phyloP scores from a whole-genome alignment of 768 basidiomycete species.

The Tulasnella sp. region DNA sequence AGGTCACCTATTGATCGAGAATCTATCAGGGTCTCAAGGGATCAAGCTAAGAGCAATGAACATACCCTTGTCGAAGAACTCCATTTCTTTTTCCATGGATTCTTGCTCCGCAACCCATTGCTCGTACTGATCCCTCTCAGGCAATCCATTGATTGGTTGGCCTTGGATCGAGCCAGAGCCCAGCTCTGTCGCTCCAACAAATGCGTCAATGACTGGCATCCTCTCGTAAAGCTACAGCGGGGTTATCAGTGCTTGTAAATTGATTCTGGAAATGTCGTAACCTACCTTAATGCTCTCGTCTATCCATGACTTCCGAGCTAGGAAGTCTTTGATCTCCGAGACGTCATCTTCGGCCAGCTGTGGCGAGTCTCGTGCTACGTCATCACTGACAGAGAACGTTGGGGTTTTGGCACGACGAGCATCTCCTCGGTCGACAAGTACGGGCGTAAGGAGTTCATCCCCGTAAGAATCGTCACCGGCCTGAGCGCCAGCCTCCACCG shows the following conservation, averaged over 20 bases:
- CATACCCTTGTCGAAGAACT: constrained; percentile 63
- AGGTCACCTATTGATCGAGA: constrained; percentile 40
- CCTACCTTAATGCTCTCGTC: constrained; percentile 73
- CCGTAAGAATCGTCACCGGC: background rate
- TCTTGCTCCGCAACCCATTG: constrained; percentile 74
- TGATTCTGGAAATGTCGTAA: constrained; percentile 11
- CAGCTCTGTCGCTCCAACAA: constrained; percentile 57
- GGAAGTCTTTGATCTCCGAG: constrained; percentile 21
- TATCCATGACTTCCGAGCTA: constrained; percentile 67
- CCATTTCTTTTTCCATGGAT: constrained; percentile 76
- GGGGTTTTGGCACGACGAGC: background rate
- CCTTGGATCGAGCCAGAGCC: constrained; percentile 34
- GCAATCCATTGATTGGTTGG: constrained; percentile 51
- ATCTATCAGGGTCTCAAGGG: background rate
- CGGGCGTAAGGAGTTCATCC: constrained; percentile 1
- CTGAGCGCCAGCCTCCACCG: background rate
- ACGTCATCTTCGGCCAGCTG: constrained; percentile 15
- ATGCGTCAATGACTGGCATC: constrained; percentile 69
- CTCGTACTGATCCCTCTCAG: constrained; percentile 53
- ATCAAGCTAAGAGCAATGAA: background rate
- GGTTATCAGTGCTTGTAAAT: constrained; percentile 13
- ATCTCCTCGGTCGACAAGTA: background rate
- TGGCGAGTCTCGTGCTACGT: background rate
- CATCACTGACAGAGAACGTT: background rate
- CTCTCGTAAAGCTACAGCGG: constrained; percentile 56